phyloP scores from a whole-genome alignment of 2,329 filamentous ascomycete species.

The Scleromitrula shiraiana region DNA sequence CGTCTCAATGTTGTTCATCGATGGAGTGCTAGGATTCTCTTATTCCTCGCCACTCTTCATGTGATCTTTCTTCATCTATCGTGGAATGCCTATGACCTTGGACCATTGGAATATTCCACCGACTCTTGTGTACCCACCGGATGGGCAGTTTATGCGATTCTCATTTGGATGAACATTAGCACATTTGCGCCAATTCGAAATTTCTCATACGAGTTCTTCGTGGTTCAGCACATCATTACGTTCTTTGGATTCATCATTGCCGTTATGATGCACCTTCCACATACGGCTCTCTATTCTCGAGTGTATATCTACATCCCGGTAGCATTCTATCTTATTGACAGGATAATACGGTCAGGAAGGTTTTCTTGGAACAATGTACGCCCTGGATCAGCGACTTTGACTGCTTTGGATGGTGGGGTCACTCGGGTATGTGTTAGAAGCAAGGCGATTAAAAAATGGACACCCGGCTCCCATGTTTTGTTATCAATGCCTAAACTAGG shows the following conservation, averaged over 20 bases:
- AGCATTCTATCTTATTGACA: slow-evolving; percentile 20
- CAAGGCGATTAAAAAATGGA: slow-evolving; percentile 31
- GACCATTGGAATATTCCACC: slow-evolving; percentile 21
- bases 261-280: slow-evolving; percentile 30
- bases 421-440: slow-evolving; percentile 32
- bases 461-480: slow-evolving; percentile 49
- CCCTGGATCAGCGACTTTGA: slow-evolving; percentile 22
- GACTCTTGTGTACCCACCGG: slow-evolving; percentile 37
- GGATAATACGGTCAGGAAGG: slow-evolving; percentile 22
- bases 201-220: slow-evolving; percentile 61
- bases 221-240: slow-evolving; percentile 57
- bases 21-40: slow-evolving; percentile 61
- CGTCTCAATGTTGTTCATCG: slow-evolving; percentile 66
- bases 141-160: slow-evolving; percentile 54
- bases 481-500: slow-evolving; percentile 51
- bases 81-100: slow-evolving; percentile 22
- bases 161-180: slow-evolving; percentile 58
- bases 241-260: slow-evolving; percentile 32
- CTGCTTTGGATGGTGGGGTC: slow-evolving; percentile 29
- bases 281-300: slow-evolving; percentile 26
- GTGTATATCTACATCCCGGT: slow-evolving; percentile 25
- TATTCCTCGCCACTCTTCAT: slow-evolving; percentile 48
- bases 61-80: slow-evolving; percentile 19
- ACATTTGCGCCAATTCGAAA: slow-evolving; percentile 56
- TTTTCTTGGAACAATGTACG: slow-evolving; percentile 30